Evolutionary conservation across 768 basidiomycete species (phyloP), one percentile per base, ranked within the genome.

Genomic region (Rhodotorula babjevae): DNA sequence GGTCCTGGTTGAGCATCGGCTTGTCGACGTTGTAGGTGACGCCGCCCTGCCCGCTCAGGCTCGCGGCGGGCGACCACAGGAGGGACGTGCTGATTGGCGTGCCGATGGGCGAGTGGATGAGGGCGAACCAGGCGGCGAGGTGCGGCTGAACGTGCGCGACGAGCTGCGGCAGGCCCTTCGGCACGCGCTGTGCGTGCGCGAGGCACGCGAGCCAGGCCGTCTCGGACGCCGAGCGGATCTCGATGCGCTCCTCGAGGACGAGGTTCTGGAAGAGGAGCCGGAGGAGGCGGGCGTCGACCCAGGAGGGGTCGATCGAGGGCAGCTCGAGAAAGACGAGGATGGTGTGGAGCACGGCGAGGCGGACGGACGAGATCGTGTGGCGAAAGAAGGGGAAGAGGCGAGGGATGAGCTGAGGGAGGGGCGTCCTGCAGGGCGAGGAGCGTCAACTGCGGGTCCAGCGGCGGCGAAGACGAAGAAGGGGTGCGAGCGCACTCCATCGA

Each of bases 351-450:
- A 98, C 94, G 5, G 96, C 89, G 23, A 94, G 85, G 15, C 96
- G 91, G 66, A 99, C 96, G 71, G 89, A 89, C 2, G 90, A 82
- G 77, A 99, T 98, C 0, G 95, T 94, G 81, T 99, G 96, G 27
- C 96, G 91, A 82, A 97, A 94, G 85, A 95, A 97, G 8, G 95
- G 92, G 82, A 92, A 98, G 11, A 95, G 83, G 1, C 90, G 91
- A 4, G 90, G 90, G 12, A 94, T 90, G 67, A 96, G 86, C 7
- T 85, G 85, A n/a, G 88, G 85, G 44, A 97, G 85, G 8, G 92
- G 89, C 60, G 88, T 83, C n/a, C 92, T 93, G 72, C 3, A 46
- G 10, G 14, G 61, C 47, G 23, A n/a, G 60, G 25, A 6, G 5
- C 10, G 71, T 64, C 23, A 61, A 64, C 21, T 18, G 8, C n/a